Evolutionary conservation across 345 rosid genomes (phyloP), one percentile per base, ranked within the genome.

Genomic region (Euphorbia lathyris): DNA sequence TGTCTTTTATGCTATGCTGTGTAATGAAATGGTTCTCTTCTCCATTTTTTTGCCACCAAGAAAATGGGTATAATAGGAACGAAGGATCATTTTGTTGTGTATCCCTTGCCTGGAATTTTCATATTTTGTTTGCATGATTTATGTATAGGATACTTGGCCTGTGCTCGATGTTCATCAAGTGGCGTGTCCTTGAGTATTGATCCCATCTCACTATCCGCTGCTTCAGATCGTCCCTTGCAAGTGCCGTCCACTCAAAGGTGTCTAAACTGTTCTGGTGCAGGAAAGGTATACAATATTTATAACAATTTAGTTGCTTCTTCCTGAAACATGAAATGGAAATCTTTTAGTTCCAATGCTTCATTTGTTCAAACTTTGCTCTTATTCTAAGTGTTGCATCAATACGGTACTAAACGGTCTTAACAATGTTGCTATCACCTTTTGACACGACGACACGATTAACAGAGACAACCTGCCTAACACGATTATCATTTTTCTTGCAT

Each of bases 121-220:
- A 2, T 64, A 38, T 34, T 27, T 36, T 38, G 9, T 5, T 56
- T 14, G 3, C 52, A 12, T 66, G 58, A 62, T 77, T 50, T 25
- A 1, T 72, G 74, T n/a, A 75, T 74, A 94, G 96, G 98, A 72
- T 94, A 91, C 79, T 82, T 94, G 91, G 87, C 97, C 34, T 94
- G 97, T 72, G 98, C 98, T 32, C 83, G 86, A 76, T 94, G 98
- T 72, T 87, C 97, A 43, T 84, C 93, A 36, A 87, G 95, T 62
- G 97, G 97, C 51, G 83, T 86, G 72, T 84, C 85, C 79, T 75
- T 89, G 82, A 85, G 83, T 72, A 62, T 74, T 68, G 84, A 91
- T 80, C 86, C 90, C 17, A 78, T 87, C 60, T 78, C 88, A 17
- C 67, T 75, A 32, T 74, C 86, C 43, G 81, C 75, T 80, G 79